These are phyloP conservation scores for Parascedosporium putredinis DNA, from an alignment of 2,329 filamentous ascomycete species.

Conservation along the genomic window DNA sequence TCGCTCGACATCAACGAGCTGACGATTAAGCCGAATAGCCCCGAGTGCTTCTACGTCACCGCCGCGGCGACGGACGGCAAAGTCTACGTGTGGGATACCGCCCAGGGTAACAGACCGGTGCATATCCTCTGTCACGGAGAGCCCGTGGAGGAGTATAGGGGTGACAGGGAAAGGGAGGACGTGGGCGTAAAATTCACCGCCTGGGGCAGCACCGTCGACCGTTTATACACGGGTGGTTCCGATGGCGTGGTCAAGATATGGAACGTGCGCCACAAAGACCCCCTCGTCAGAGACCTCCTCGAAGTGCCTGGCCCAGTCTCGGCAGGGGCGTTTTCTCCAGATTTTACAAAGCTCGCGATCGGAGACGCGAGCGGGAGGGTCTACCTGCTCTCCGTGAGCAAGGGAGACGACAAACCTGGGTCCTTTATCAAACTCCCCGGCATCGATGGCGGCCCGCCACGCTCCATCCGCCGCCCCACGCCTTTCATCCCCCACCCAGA, in stretches of 20 bases:
- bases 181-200: conserved; percentile 54
- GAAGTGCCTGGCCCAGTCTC: conserved; percentile 46
- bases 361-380: conserved; percentile 53
- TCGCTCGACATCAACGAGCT: conserved; percentile 55
- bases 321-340: conserved; percentile 46
- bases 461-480: conserved; percentile 32
- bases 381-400: conserved; percentile 41
- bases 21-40: conserved; percentile 45
- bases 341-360: conserved; percentile 42
- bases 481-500: conserved; percentile 41
- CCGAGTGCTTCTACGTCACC: conserved; percentile 40
- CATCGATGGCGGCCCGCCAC: conserved; percentile 16
- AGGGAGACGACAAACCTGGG: conserved; percentile 26
- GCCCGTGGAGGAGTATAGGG: conserved; percentile 27
- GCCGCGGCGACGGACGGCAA: conserved; percentile 52
- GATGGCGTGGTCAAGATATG: conserved; percentile 54
- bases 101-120: conserved; percentile 41
- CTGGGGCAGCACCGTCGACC: conserved; percentile 46
- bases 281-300: conserved; percentile 41
- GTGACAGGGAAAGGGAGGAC: conserved; percentile 43
- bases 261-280: conserved; percentile 39
- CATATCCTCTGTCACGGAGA: conserved; percentile 44
- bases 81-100: conserved; percentile 54
- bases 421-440: conserved; percentile 27
- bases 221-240: conserved; percentile 54